Base-by-base conservation (phyloP, 306 rosid genomes). In the Cucumis hystrix region DNA sequence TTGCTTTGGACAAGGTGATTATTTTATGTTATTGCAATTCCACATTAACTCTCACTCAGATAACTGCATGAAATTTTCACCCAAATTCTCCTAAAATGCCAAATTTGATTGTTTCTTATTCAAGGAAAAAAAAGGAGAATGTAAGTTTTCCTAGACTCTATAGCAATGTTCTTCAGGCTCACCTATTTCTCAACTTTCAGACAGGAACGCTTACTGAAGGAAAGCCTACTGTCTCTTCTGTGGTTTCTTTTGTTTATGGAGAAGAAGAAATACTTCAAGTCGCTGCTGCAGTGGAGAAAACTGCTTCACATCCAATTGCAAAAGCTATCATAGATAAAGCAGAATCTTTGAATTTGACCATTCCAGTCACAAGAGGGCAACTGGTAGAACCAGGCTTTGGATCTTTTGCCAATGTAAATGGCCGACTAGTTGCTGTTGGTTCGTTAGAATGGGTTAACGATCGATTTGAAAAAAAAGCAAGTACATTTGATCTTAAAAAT, bases 231-330 rank as follows among this genome's bases (percentile, higher is more conserved):
- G 93, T 95, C 71, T 89, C 93, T 73, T 83, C 87, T 59, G 82
- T 87, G 72, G 80, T 89, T 69, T 91, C 99, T 86, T 84, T 79
- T 70, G 56, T 68, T 63, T 87, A 92, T 80, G 89, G 82, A 67
- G 97, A 91, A 76, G 80, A 81, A 6, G 96, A 95, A 80, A 86
- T 95, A 84, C 92, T 95, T 86, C 97, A 49, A 83, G 74, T 92
- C 66, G 92, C 99, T 59, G 99, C 99, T 33, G 99, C 99, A 15
- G 97, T 92, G 71, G 99, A 95, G 93, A 89, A 88, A 86, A 90
- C 97, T 76, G 99, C 99, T 80, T 89, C 92, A 74, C 99, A 95
- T 86, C 99, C 99, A 79, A 92, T 95, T 73, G 99, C 99, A 62
- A 92, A 88, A 84, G 97, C 99, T 67, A 89, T 92, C 73, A 67